Evolutionary conservation across 495 filamentous ascomycete genomes (phyloP).

Genomic region (Xylona heveae): DNA sequence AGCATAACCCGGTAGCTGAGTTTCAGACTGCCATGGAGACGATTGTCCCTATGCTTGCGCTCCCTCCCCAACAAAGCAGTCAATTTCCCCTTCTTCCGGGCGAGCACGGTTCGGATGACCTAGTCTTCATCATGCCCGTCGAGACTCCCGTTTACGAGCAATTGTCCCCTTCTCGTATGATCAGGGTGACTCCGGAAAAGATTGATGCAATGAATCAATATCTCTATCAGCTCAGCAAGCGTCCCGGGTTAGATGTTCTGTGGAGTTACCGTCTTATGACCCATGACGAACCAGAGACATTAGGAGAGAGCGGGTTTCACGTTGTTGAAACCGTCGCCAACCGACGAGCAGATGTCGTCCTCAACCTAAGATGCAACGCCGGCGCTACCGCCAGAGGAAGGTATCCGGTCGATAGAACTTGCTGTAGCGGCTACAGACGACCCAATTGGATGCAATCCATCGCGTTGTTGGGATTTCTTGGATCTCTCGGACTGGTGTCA

Average conservation of each 20-base stretch:
- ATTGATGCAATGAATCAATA: slow-evolving; percentile 33
- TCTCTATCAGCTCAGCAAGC: slow-evolving; percentile 21
- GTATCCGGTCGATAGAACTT: slow-evolving; percentile 32
- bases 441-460: slow-evolving; percentile 15
- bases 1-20: slow-evolving; percentile 19
- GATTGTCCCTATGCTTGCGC: slow-evolving; percentile 13
- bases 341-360: slow-evolving; percentile 27
- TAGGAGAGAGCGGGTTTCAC: slow-evolving; percentile 30
- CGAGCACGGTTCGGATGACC: slow-evolving; percentile 13
- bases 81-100: no score
- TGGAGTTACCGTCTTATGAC: slow-evolving; percentile 31
- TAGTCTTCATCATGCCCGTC: slow-evolving; percentile 30
- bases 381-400: slow-evolving; percentile 13
- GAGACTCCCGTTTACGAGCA: slow-evolving; percentile 27
- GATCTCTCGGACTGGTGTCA: slow-evolving; percentile 2
- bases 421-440: slow-evolving; percentile 26
- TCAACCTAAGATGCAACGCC: slow-evolving; percentile 37
- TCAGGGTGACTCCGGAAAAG: slow-evolving; percentile 26
- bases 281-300: slow-evolving; percentile 12
- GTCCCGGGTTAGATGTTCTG: slow-evolving; percentile 23
- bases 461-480: slow-evolving; percentile 8
- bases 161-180: slow-evolving; percentile 22
- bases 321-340: slow-evolving; percentile 23
- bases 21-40: slow-evolving; percentile 25
- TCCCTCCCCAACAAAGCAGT: no score